These are phyloP conservation scores for Aspergillus egyptiacus DNA, from an alignment of 495 filamentous ascomycete genomes.

Conservation along the genomic window DNA sequence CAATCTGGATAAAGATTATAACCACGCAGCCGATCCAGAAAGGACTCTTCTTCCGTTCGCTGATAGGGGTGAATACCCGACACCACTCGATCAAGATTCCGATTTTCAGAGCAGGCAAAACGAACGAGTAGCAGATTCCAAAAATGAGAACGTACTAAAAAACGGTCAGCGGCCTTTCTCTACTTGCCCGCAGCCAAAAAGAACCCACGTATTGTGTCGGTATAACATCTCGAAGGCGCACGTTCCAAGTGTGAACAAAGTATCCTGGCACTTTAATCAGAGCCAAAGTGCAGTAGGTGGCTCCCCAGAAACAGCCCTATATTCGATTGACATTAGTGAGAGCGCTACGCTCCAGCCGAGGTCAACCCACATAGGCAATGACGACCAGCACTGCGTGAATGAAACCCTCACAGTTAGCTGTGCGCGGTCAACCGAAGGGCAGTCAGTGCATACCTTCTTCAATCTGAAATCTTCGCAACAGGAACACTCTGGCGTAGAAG, in stretches of 20 bases:
- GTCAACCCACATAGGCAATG: background rate
- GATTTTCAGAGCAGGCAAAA: constrained; percentile 18
- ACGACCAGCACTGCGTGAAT: background rate
- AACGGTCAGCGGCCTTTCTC: background rate
- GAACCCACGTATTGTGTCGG: constrained; percentile 16
- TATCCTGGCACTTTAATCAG: constrained; percentile 19
- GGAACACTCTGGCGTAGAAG: constrained; percentile 16
- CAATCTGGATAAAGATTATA: constrained; percentile 4
- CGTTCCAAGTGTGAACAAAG: constrained; percentile 23
- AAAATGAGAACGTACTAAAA: constrained; percentile 4
- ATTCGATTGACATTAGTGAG: background rate
- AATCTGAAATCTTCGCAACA: constrained; percentile 16
- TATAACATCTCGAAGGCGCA: constrained; percentile 15
- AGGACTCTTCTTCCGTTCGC: background rate
- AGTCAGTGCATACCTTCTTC: constrained; percentile 8
- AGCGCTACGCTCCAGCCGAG: background rate
- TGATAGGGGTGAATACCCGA: constrained; percentile 19
- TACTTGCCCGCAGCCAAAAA: background rate
- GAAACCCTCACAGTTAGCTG: background rate
- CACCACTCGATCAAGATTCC: constrained; percentile 23
- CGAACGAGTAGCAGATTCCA: constrained; percentile 13
- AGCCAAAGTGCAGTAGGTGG: constrained; percentile 10
- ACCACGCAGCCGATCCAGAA: constrained; percentile 7
- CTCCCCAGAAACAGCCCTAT: constrained; percentile 16
- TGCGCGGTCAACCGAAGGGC: background rate